Conservation (phyloP, 164 flowering plant species). For the Litsea cubeba region DNA sequence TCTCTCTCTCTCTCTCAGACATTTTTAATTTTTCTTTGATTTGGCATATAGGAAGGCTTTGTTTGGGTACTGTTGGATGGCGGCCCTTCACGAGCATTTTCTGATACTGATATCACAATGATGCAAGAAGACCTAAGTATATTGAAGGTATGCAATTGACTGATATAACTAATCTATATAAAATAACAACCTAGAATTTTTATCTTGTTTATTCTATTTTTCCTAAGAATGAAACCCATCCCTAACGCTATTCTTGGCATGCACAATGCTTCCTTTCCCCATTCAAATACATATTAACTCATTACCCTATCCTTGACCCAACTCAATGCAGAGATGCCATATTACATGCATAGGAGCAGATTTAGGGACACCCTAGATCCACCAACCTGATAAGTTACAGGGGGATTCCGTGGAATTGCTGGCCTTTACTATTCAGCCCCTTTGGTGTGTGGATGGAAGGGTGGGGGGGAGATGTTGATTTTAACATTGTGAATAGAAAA, state of each 20-base stretch:
- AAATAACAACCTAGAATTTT: too few species aligned
- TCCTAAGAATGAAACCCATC: background rate
- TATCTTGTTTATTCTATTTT: background rate
- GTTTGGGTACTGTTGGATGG: constrained; percentile 78
- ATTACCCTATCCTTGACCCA: background rate
- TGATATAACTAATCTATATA: too few species aligned
- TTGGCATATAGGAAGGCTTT: constrained; percentile 51
- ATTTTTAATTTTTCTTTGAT: background rate
- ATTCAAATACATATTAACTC: background rate
- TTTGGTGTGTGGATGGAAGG: too few species aligned
- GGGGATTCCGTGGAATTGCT: background rate
- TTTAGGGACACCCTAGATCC: too few species aligned
- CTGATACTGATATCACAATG: constrained; percentile 47
- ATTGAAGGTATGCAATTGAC: constrained; percentile 45
- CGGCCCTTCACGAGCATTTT: constrained; percentile 84
- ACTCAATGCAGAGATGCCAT: background rate
- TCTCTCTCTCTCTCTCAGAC: too few species aligned
- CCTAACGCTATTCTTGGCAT: constrained; percentile 2
- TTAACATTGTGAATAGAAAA: too few species aligned
- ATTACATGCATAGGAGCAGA: too few species aligned
- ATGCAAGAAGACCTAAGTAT: constrained; percentile 69
- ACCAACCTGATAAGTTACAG: background rate
- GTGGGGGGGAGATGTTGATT: too few species aligned
- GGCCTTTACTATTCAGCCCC: too few species aligned
- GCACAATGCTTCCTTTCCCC: background rate